A percentile compares a stretch with the other conserved stretches of the same genome.
These are phyloP conservation scores for Psilocybe azurescens DNA, from an alignment of 768 basidiomycete species.

Conservation along the genomic window DNA sequence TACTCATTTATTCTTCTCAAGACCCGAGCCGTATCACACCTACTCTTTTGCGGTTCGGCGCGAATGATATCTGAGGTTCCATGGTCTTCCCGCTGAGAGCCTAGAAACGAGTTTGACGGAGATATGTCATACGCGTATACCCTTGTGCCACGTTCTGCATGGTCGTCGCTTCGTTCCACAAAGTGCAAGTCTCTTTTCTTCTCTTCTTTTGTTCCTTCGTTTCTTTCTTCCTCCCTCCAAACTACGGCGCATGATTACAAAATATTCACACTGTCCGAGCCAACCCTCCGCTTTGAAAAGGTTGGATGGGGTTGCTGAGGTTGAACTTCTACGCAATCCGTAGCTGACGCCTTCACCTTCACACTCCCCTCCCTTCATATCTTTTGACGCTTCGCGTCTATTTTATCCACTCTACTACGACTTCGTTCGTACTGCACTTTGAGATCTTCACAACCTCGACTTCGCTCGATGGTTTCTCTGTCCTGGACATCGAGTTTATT, in stretches of 20 bases:
- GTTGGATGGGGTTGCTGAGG: constrained; percentile 4
- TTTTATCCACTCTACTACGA: too few species aligned
- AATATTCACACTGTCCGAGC: constrained; percentile 20
- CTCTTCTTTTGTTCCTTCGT: neutral
- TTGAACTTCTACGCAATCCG: neutral
- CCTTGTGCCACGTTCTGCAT: too few species aligned
- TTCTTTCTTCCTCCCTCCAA: neutral
- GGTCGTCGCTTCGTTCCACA: neutral
- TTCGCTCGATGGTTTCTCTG: too few species aligned
- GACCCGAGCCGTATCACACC: too few species aligned
- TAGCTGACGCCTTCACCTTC: neutral
- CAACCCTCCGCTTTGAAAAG: constrained; percentile 8
- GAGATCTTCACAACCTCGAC: neutral
- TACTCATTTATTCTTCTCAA: too few species aligned
- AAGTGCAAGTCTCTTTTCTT: neutral
- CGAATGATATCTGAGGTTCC: too few species aligned
- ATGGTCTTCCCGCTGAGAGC: too few species aligned
- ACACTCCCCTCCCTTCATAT: neutral
- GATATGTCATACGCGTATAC: too few species aligned
- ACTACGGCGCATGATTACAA: constrained; percentile 10
- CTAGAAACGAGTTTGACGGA: too few species aligned
- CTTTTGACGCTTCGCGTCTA: neutral
- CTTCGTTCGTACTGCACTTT: neutral
- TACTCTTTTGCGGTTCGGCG: too few species aligned
- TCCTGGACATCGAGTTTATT: too few species aligned